Evolutionary conservation across 345 rosid species (phyloP).

Genomic region (Lagerstroemia speciosa): DNA sequence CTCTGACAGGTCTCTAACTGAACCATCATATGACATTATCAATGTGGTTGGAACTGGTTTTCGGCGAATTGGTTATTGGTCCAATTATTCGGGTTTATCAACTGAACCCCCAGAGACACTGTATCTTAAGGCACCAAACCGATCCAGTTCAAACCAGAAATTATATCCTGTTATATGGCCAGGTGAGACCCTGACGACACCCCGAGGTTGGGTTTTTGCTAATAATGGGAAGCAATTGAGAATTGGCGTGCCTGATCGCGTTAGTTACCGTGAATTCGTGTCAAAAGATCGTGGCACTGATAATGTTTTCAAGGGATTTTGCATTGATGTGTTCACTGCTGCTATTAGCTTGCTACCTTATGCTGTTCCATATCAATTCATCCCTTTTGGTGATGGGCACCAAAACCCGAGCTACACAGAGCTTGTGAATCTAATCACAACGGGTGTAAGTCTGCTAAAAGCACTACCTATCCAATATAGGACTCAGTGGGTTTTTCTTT

Average conservation of each 20-base stretch:
- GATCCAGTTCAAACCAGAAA: slow-evolving; percentile 47
- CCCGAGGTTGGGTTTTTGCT: slow-evolving; percentile 96
- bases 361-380: slow-evolving; percentile 62
- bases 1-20: slow-evolving; percentile 39
- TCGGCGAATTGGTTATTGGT: slow-evolving; percentile 83
- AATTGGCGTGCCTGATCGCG: slow-evolving; percentile 79
- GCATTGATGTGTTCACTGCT: slow-evolving; percentile 81
- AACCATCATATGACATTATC: slow-evolving; percentile 74
- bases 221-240: slow-evolving; percentile 74
- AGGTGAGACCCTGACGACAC: slow-evolving; percentile 60
- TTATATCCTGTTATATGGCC: slow-evolving; percentile 78
- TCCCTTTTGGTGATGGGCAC: slow-evolving; percentile 64
- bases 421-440: slow-evolving; percentile 53
- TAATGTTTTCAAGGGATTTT: slow-evolving; percentile 64
- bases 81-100: slow-evolving; percentile 80
- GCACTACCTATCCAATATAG: not conserved
- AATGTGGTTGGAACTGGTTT: slow-evolving; percentile 82
- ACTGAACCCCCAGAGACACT: slow-evolving; percentile 55
- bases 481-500: not conserved
- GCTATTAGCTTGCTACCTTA: slow-evolving; percentile 78
- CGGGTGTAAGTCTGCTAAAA: slow-evolving; percentile 56
- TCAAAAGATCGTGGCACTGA: slow-evolving; percentile 49
- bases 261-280: slow-evolving; percentile 67
- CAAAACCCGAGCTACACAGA: slow-evolving; percentile 75
- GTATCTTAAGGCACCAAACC: slow-evolving; percentile 45